Conservation (phyloP, 2,329 filamentous ascomycete species). For the Alternaria arborescens region DNA sequence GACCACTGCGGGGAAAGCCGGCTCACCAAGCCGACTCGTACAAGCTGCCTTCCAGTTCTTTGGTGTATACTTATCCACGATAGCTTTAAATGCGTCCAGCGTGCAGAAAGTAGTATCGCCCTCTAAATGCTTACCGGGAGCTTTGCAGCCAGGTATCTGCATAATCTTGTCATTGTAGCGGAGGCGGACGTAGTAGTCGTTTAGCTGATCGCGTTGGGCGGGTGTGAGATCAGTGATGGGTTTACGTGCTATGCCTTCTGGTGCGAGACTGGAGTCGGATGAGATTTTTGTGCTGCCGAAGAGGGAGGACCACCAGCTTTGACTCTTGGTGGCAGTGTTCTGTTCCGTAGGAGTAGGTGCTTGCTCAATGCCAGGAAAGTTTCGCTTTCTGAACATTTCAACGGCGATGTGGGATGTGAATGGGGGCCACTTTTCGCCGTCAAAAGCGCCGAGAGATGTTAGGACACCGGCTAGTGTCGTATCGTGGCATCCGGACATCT, state of each 20-base stretch:
- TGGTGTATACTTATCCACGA: slow-evolving; percentile 91
- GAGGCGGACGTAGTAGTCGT: slow-evolving; percentile 86
- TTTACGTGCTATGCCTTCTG: slow-evolving; percentile 67
- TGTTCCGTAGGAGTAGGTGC: slow-evolving; percentile 5
- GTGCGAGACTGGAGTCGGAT: slow-evolving; percentile 6
- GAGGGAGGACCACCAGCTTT: slow-evolving; percentile 50
- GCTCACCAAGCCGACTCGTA: slow-evolving; percentile 63
- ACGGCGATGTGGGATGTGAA: slow-evolving; percentile 93
- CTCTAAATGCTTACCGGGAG: slow-evolving; percentile 80
- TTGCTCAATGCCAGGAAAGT: background rate
- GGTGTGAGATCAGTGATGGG: slow-evolving; percentile 64
- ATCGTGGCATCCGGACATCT: slow-evolving; percentile 86
- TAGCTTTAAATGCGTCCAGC: slow-evolving; percentile 88
- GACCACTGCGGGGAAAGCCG: slow-evolving; percentile 57
- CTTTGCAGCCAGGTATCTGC: slow-evolving; percentile 80
- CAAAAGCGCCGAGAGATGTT: slow-evolving; percentile 79
- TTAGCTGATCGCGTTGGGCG: slow-evolving; percentile 66
- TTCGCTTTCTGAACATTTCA: slow-evolving; percentile 78
- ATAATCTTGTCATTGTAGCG: slow-evolving; percentile 90
- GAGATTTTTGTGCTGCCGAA: slow-evolving; percentile 40
- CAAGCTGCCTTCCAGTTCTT: slow-evolving; percentile 76
- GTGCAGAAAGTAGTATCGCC: slow-evolving; percentile 93
- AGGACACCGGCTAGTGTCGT: slow-evolving; percentile 87
- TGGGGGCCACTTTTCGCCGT: slow-evolving; percentile 81
- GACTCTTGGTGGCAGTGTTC: slow-evolving; percentile 19